Base-by-base conservation (phyloP, 2,329 filamentous ascomycete genomes). In the Microdochium trichocladiopsis region DNA sequence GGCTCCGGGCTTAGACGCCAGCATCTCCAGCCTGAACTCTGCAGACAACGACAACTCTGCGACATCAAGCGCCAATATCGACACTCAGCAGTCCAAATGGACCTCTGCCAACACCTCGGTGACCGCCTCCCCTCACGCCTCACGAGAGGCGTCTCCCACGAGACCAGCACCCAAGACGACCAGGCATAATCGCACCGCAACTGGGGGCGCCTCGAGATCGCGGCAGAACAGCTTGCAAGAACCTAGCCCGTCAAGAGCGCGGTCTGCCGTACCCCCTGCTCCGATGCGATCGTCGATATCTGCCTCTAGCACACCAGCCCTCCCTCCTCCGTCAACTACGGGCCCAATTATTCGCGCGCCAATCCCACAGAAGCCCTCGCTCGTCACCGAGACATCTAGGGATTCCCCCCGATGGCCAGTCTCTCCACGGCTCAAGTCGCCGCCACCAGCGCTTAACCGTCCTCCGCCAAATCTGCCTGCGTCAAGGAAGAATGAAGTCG, bases 361-460 rank as follows among this genome's bases (percentile, higher is more conserved):
- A 47, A 78, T 79, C 56, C 82, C 87, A 14, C 79, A 86, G 61
- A 90, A 91, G 67, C 72, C 79, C 4, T 66, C 73, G 23, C 63
- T 73, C 56, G 64, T 68, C 49, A 65, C 73, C 50, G 77, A 86
- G 50, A 63, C 67, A 49, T 57, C 76, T 41, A 78, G 66, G 62
- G 79, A 84, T 53, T 78, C 78, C 51, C 83, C 83, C 56, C 80
- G 86, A 69, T 93, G 88, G 88, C 87, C 89, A 24, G 72, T 87
- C 55, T 92, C 88, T 48, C 88, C 89, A 47, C 80, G 88, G 56
- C 67, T 94, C 57, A 87, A 86, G 65, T 91, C 89, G 8, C 89
- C 89, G 51, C 87, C 89, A 21, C 87, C 88, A 12, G 64, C 73
- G 51, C 63, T 74, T 52, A 74, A 71, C 62, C 76, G 72, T 55